phyloP scores from a whole-genome alignment of 805 yeast genomes.

The Maudiozyma turicensis region DNA sequence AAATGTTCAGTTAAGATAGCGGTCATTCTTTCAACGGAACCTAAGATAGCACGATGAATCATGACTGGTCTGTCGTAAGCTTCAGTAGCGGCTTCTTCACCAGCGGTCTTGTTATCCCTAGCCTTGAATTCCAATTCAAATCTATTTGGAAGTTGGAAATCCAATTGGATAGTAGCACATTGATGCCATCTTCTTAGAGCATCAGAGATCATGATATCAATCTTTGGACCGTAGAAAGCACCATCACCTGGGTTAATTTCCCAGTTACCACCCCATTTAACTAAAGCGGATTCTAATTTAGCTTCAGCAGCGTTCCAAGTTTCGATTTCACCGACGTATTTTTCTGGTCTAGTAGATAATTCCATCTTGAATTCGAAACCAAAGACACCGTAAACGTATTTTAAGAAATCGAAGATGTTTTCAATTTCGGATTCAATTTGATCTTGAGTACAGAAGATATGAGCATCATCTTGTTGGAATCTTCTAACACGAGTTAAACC shows the following conservation, averaged over 20 bases:
- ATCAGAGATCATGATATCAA: conserved; percentile 91
- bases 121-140: conserved; percentile 83
- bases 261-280: conserved; percentile 84
- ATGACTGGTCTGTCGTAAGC: conserved; percentile 83
- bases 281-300: conserved; percentile 72
- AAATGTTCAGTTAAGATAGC: conserved; percentile 96
- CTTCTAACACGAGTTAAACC: conserved; percentile 96
- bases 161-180: conserved; percentile 97
- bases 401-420: conserved; percentile 76
- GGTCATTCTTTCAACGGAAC: conserved; percentile 98
- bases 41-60: conserved; percentile 98
- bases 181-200: conserved; percentile 96
- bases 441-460: conserved; percentile 87
- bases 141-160: conserved; percentile 94
- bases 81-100: conserved; percentile 31
- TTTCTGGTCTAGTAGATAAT: conserved; percentile 94
- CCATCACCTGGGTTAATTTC: conserved; percentile 96
- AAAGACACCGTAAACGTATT: conserved; percentile 78
- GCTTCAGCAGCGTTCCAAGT: conserved; percentile 91
- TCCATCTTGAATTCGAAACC: conserved; percentile 96
- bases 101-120: conserved; percentile 36
- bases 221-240: conserved; percentile 92
- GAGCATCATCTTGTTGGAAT: conserved; percentile 99
- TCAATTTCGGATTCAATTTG: conserved; percentile 84
- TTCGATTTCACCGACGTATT: conserved; percentile 86